Base-by-base conservation (phyloP, 2,329 filamentous ascomycete genomes). In the Microdochium bolleyi region DNA sequence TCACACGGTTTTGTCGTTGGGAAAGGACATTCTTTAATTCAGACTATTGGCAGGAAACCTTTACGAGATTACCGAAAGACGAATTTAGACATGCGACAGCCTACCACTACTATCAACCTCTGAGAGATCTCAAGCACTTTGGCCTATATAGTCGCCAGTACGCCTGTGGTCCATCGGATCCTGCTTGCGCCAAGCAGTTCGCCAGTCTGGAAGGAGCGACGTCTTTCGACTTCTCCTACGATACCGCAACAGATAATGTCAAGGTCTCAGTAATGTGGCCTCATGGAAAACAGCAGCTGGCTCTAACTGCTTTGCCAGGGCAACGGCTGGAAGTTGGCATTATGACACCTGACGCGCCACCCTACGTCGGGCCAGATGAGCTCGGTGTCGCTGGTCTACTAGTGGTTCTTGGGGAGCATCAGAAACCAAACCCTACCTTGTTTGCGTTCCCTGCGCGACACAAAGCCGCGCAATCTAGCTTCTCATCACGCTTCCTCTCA, bases 401-500 rank as follows among this genome's bases (percentile, higher is more conserved):
- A 51, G 86, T 84, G 0, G 87, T 95, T 2, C 71, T 96, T 0
- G 89, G 89, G 22, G 81, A 92, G 61, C 82, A 91, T 61, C 76
- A 77, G 38, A 82, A 84, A 57, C 83, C 89, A 11, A 87, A 87
- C 38, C 79, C 88, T 2, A 88, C 89, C 0, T 74, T 92, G 48
- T 96, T 97, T 72, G 83, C 88, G 46, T 94, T 95, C 58, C 85
- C 89, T 2, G 84, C 89, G 2, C 84, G 91, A 0, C 92, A 96
- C 67, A 73, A 77, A 37, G 82, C 87, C 59, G 73, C 79, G 13
- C 62, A 68, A 1, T 67, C 74, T 0, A 77, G 70, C 51, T 95
- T 89, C 67, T 76, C 73, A 0, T 76, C 84, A 21, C 69, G 70
- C 1, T 91, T 95, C 63, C 65, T 81, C n/a, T 57, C 73, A 2